Conservation (phyloP, 768 basidiomycete genomes). For the Inosperma sp. region DNA sequence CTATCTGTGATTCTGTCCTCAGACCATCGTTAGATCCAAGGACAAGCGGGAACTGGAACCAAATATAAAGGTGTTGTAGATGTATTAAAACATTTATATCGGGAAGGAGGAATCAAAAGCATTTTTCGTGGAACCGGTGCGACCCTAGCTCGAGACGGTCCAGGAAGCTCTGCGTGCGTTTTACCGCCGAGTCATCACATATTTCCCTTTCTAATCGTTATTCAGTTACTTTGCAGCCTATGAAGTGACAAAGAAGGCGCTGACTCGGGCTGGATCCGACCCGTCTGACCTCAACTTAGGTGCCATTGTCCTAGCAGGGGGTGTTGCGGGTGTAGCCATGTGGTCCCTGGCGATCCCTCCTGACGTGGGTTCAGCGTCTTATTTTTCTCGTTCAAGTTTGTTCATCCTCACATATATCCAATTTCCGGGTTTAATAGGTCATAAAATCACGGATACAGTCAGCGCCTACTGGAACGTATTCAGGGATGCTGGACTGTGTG, state of each 20-base stretch:
- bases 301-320: constrained; percentile 87
- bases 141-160: constrained; percentile 93
- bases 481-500: constrained; percentile 88
- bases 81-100: constrained; percentile 86
- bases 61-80: constrained; percentile 90
- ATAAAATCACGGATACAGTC: constrained; percentile 95
- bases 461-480: constrained; percentile 96
- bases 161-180: constrained; percentile 91
- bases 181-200: neutral
- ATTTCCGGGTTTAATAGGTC: constrained; percentile 48
- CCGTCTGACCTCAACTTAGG: constrained; percentile 78
- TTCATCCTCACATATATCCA: neutral
- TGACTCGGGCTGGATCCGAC: constrained; percentile 80
- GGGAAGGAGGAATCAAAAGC: constrained; percentile 86
- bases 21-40: constrained; percentile 62
- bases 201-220: constrained; percentile 6
- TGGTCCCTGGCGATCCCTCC: constrained; percentile 97
- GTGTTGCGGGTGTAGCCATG: constrained; percentile 95
- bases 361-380: constrained; percentile 56
- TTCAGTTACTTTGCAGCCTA: constrained; percentile 94
- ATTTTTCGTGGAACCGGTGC: constrained; percentile 91
- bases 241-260: constrained; percentile 83
- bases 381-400: constrained; percentile 2
- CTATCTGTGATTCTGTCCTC: neutral
- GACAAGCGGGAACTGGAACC: constrained; percentile 67